phyloP scores from a whole-genome alignment of 768 basidiomycete species.

The Ramaria rubella region DNA sequence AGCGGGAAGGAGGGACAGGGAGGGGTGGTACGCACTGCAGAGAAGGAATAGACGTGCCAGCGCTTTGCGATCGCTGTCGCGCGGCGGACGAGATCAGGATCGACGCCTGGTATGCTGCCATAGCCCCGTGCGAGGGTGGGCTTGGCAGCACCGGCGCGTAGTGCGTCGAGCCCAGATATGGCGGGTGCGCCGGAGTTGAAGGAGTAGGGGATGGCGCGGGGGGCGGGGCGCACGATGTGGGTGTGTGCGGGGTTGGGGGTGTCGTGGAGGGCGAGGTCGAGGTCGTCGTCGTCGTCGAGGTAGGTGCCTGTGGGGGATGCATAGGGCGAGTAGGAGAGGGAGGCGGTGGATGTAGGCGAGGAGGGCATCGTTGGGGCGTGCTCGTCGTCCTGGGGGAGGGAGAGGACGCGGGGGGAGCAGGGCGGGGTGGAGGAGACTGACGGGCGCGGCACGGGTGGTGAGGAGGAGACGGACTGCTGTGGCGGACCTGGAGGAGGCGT shows the following conservation, averaged over 20 bases:
- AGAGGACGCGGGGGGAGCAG: background rate
- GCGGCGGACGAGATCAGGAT: background rate
- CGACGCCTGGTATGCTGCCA: background rate
- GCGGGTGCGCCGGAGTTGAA: slow-evolving; percentile 7
- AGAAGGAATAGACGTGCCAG: slow-evolving; percentile 2
- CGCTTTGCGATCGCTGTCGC: background rate
- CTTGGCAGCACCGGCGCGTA: background rate
- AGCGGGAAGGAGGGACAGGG: slow-evolving; percentile 37
- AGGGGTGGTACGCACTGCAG: background rate
- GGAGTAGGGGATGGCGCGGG: slow-evolving; percentile 7
- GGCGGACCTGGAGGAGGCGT: background rate
- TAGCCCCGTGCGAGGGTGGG: background rate
- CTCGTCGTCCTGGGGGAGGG: background rate
- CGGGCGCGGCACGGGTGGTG: background rate
- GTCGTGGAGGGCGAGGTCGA: too few species aligned
- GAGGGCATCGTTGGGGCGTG: background rate
- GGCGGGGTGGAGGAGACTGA: too few species aligned
- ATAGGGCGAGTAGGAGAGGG: too few species aligned
- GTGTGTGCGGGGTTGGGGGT: too few species aligned
- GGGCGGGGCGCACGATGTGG: background rate
- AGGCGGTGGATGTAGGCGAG: too few species aligned
- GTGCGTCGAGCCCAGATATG: background rate
- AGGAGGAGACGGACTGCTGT: background rate
- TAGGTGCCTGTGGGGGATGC: too few species aligned
- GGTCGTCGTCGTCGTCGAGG: too few species aligned